Conservation (phyloP, 2,329 filamentous ascomycete genomes). For the Microdochium paspali region DNA sequence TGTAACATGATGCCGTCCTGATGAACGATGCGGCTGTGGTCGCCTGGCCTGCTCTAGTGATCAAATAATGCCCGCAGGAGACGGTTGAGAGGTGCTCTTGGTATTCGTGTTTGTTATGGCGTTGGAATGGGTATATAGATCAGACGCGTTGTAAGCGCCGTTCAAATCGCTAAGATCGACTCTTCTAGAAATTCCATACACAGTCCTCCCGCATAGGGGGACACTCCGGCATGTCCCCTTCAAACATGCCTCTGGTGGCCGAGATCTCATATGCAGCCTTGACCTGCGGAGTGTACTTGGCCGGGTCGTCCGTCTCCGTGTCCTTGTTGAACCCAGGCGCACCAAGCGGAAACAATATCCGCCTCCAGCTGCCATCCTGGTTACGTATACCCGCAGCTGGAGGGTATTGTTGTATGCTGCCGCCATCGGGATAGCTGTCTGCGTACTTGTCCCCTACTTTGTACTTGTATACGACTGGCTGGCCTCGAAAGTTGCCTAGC, state of each 20-base stretch:
- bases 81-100: too few relatives aligned
- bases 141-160: too few relatives aligned
- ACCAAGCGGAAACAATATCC: conserved; percentile 67
- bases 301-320: conserved; percentile 45
- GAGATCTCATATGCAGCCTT: conserved; percentile 57
- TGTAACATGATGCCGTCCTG: too few relatives aligned
- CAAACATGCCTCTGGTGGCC: conserved; percentile 56
- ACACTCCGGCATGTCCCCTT: conserved; percentile 64
- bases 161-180: not conserved
- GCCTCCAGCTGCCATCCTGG: conserved; percentile 46
- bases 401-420: conserved; percentile 2
- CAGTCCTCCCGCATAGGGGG: conserved; percentile 73
- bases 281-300: conserved; percentile 46
- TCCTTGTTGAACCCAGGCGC: conserved; percentile 53
- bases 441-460: conserved; percentile 13
- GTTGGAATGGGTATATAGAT: not conserved
- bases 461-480: conserved; percentile 48
- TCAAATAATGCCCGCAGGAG: too few relatives aligned
- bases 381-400: conserved; percentile 36
- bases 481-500: conserved; percentile 53
- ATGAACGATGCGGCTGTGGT: too few relatives aligned
- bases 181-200: conserved; percentile 56
- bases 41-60: too few relatives aligned
- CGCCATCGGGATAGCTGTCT: conserved; percentile 5
- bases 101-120: too few relatives aligned